Evolutionary conservation across 495 filamentous ascomycete genomes (phyloP), one percentile per base, ranked within the genome.

Genomic region (Hyaloscypha hepaticicola): DNA sequence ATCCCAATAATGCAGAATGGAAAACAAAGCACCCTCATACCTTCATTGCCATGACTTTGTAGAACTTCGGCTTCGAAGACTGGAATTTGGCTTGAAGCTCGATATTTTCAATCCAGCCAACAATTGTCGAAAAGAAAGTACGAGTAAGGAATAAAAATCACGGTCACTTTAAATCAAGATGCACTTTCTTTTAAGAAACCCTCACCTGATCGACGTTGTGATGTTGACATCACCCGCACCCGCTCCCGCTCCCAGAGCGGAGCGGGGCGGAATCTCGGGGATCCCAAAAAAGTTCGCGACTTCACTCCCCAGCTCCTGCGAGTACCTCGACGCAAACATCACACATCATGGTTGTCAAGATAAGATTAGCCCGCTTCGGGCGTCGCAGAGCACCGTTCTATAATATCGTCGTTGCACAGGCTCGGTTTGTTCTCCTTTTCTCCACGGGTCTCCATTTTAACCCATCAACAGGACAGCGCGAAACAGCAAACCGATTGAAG

Each of bases 371-470:
- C 56, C 95, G 95, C 80, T 96, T 98, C 74, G 95, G 96, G 69
- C 90, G 90, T 77, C 86, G 81, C 60, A 90, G 94, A 74, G 71
- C 82, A 27, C 94, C 95, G 3, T 89, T 96, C 73, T 99, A 96
- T 83, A 99, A 99, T 79, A 96, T 99, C 66, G 92, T 98, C 59
- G 92, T 99, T 63, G 84, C 92, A 25, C 93, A 98, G 67, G 94
- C 95, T n/a, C 86, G 94, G 93, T 96, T 85, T 62, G 79, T 76
- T 16, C 50, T 48, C 62, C 58, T 21, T 51, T 60, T 27, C 29
- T 34, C 34, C n/a, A 55, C 24, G 2, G 14, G 6, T 31, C 16
- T 11, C 22, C 2, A 22, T 6, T n/a, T n/a, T 31, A 53, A 29
- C 22, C 41, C 27, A 21, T 33, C 19, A 25, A 31, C 28, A 88